Conservation (phyloP, 805 yeast species). For the Debaryomyces hansenii region DNA sequence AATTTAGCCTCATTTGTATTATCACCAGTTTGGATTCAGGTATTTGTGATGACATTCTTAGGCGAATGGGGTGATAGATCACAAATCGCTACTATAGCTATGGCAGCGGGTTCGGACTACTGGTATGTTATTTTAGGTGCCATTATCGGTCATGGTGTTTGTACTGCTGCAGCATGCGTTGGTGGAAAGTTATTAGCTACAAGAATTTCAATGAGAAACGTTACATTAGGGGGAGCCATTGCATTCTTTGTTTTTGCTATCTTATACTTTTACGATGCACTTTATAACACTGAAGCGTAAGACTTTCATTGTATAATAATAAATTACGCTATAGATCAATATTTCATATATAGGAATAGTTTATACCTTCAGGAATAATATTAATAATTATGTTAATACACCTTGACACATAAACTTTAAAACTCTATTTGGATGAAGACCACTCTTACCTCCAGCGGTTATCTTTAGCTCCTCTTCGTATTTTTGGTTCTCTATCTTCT, state of each 20-base stretch:
- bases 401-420: constrained; percentile 43
- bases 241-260: constrained; percentile 84
- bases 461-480: constrained; percentile 18
- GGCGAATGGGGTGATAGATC: constrained; percentile 99
- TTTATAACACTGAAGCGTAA: constrained; percentile 12
- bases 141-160: constrained; percentile 80
- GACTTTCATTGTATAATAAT: not conserved
- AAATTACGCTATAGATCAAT: not conserved
- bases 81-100: constrained; percentile 95
- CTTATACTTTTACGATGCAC: constrained; percentile 74
- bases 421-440: constrained; percentile 34
- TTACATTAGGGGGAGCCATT: constrained; percentile 85
- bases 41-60: constrained; percentile 90
- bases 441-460: constrained; percentile 25
- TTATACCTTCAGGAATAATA: not conserved
- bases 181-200: constrained; percentile 93
- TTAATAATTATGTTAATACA: constrained; percentile 11
- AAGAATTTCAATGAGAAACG: constrained; percentile 85
- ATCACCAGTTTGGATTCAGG: constrained; percentile 92
- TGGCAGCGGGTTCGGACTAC: constrained; percentile 96
- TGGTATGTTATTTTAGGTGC: constrained; percentile 90
- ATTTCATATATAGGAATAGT: not conserved
- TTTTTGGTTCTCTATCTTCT: constrained; percentile 17
- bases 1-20: constrained; percentile 63
- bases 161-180: constrained; percentile 87